Percentiles rank a stretch among this genome's conserved stretches.
These are phyloP conservation scores for Phyllostachys edulis DNA, from an alignment of 176 grass and related monocot species.

Conservation along the genomic window DNA sequence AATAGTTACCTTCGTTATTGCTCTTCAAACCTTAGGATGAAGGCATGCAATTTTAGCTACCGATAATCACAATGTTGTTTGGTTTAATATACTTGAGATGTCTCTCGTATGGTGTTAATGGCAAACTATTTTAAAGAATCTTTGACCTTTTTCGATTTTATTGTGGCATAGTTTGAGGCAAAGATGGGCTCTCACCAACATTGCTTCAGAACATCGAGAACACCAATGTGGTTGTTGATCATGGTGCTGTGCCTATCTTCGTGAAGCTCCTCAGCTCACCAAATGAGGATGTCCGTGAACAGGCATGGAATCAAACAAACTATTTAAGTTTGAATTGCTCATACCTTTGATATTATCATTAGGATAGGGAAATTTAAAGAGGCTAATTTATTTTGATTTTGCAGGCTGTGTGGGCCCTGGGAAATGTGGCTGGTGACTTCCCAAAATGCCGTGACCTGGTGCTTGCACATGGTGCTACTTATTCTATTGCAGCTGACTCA, in stretches of 20 bases:
- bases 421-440: constrained; percentile 60
- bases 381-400: constrained; percentile 24
- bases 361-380: neutral
- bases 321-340: neutral
- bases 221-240: constrained; percentile 53
- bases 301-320: constrained; percentile 35
- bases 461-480: constrained; percentile 41
- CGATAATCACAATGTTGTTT: neutral
- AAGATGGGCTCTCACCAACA: constrained; percentile 65
- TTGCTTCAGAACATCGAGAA: constrained; percentile 54
- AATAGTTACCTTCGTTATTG: neutral
- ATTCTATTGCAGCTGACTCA: too few relatives aligned
- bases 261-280: constrained; percentile 62
- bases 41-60: neutral
- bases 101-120: neutral
- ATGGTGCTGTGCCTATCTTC: constrained; percentile 44
- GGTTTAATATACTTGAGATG: neutral
- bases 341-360: neutral
- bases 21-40: neutral
- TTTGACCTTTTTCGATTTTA: neutral
- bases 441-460: constrained; percentile 39
- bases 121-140: neutral
- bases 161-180: constrained; percentile 61
- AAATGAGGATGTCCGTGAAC: constrained; percentile 54
- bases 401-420: constrained; percentile 68